Conservation (phyloP, 2,329 filamentous ascomycete genomes). For the Furcasterigmium furcatum region DNA sequence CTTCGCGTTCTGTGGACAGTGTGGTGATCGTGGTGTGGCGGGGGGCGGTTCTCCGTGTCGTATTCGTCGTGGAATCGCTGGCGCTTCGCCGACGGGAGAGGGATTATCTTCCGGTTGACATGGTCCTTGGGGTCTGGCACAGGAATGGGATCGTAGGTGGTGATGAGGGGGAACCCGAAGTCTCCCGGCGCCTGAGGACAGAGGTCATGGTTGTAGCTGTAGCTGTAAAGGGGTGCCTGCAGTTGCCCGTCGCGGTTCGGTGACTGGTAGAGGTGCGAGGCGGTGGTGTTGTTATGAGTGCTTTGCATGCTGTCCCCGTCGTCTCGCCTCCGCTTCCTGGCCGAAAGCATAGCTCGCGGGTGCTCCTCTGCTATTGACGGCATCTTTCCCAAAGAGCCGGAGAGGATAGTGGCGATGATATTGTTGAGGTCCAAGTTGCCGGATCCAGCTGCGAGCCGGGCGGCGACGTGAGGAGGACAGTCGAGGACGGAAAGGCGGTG, state of each 20-base stretch:
- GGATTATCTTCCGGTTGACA: constrained; percentile 1
- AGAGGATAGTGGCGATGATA: neutral
- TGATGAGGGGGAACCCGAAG: neutral
- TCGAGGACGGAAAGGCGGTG: too few relatives aligned
- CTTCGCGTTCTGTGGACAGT: constrained; percentile 2
- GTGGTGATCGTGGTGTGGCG: neutral
- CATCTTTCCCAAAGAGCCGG: neutral
- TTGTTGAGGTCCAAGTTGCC: neutral
- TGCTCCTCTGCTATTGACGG: constrained; percentile 13
- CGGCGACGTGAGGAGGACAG: too few relatives aligned
- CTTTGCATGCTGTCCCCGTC: constrained; percentile 7
- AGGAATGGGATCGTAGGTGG: too few relatives aligned
- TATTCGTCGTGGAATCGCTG: neutral
- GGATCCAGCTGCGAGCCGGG: neutral
- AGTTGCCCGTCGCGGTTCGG: neutral
- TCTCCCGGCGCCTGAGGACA: neutral
- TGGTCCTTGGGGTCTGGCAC: too few relatives aligned
- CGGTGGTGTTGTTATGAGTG: neutral
- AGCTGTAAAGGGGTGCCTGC: neutral
- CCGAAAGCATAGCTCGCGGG: constrained; percentile 8
- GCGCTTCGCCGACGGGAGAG: neutral
- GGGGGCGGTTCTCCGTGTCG: neutral
- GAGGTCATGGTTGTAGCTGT: neutral
- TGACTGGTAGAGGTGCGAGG: neutral
- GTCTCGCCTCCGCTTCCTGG: constrained; percentile 14